Percentiles rank a stretch among this genome's conserved stretches.
These are phyloP conservation scores for Nematodospora valgi DNA, from an alignment of 805 yeast species.

Conservation along the genomic window DNA sequence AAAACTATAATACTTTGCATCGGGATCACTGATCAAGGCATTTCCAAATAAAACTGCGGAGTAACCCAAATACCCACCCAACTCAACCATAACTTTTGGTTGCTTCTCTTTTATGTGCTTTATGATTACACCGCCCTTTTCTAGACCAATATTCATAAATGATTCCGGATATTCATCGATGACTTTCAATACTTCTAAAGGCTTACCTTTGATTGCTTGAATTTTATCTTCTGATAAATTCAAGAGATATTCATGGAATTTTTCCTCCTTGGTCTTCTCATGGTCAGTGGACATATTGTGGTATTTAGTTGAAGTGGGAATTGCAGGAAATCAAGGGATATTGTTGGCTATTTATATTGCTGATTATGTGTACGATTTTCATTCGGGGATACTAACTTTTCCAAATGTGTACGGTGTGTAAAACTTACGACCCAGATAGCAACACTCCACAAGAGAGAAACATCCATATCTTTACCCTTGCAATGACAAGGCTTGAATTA, in stretches of 20 bases:
- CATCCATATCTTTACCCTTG: too few relatives aligned
- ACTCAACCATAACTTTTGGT: conserved; percentile 27
- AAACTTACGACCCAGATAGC: too few relatives aligned
- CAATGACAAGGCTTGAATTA: too few relatives aligned
- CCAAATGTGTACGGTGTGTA: too few relatives aligned
- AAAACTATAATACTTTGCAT: conserved; percentile 31
- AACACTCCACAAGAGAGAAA: too few relatives aligned
- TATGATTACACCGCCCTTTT: conserved; percentile 25
- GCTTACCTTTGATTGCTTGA: conserved; percentile 25
- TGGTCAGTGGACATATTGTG: neutral
- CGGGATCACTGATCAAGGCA: conserved; percentile 18
- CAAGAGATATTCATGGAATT: conserved; percentile 21
- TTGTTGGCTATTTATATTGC: too few relatives aligned
- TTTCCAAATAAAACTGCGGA: conserved; percentile 34
- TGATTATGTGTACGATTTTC: too few relatives aligned
- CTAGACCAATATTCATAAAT: conserved; percentile 31
- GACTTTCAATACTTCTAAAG: conserved; percentile 26
- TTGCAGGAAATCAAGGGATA: too few relatives aligned
- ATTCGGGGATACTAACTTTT: too few relatives aligned
- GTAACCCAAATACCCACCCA: conserved; percentile 35
- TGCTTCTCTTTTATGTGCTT: conserved; percentile 19
- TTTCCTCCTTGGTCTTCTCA: conserved; percentile 21
- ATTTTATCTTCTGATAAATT: conserved; percentile 19
- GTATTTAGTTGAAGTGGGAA: too few relatives aligned
- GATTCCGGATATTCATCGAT: conserved; percentile 25